These are phyloP conservation scores for Cryptosporidium sp. DNA, from an alignment of 169 alveolate species.

Conservation along the genomic window DNA sequence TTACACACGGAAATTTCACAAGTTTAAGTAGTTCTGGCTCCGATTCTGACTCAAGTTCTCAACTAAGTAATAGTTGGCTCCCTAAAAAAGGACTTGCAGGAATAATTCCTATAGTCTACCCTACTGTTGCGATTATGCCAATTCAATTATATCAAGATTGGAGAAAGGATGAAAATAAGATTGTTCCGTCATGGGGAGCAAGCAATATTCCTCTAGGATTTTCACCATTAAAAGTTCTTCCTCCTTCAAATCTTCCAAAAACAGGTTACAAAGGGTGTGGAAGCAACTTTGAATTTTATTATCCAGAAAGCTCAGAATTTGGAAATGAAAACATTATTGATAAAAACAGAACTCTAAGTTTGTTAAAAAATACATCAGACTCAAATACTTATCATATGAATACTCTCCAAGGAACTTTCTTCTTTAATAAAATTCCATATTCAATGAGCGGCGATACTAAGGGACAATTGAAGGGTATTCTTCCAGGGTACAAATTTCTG, in stretches of 20 bases:
- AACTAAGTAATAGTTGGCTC: not conserved
- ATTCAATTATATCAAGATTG: conserved; percentile 44
- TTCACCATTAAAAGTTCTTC: conserved; percentile 46
- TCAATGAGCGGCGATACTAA: conserved; percentile 20
- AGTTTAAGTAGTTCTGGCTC: not conserved
- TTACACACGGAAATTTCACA: conserved; percentile 63
- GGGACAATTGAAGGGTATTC: conserved; percentile 17
- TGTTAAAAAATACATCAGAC: conserved; percentile 23
- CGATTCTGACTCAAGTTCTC: not conserved
- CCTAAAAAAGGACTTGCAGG: conserved; percentile 48
- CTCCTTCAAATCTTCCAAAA: conserved; percentile 68
- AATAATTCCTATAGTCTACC: conserved; percentile 34
- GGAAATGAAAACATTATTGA: not conserved
- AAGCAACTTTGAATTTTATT: conserved; percentile 52
- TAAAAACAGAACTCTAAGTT: conserved; percentile 4
- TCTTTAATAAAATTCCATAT: conserved; percentile 60
- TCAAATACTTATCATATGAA: conserved; percentile 3
- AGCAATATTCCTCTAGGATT: conserved; percentile 63
- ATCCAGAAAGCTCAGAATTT: conserved; percentile 4
- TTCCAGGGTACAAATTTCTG: conserved; percentile 45
- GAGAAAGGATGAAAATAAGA: conserved; percentile 49
- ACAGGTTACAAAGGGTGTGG: conserved; percentile 31
- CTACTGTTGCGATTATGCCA: conserved; percentile 50
- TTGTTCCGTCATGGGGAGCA: conserved; percentile 72
- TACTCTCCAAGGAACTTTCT: conserved; percentile 65